A percentile compares a stretch with the other conserved stretches of the same genome.
Conservation (phyloP, 2,329 filamentous ascomycete species). For the Cyanodermella asteris region DNA sequence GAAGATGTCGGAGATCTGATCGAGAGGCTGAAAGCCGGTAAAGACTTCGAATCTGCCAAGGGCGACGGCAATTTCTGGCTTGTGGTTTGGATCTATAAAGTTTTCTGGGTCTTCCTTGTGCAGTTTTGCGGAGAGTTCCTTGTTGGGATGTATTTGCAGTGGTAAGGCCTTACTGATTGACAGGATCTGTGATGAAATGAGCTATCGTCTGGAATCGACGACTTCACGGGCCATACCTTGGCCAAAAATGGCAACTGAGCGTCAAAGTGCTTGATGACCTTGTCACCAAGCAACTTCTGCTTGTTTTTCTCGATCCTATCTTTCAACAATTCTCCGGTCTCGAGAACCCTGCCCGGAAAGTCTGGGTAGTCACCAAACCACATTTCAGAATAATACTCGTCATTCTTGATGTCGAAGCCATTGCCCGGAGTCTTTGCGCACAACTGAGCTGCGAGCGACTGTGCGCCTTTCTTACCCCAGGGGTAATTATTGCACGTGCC, state of each 20-base stretch:
- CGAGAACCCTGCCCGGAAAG: constrained; percentile 41
- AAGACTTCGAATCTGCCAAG: constrained; percentile 54
- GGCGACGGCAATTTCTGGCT: constrained; percentile 58
- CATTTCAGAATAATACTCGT: constrained; percentile 43
- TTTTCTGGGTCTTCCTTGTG: constrained; percentile 41
- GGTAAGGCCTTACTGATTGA: constrained; percentile 57
- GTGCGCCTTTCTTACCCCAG: constrained; percentile 47
- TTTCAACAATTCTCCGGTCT: constrained; percentile 40
- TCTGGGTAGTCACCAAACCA: constrained; percentile 63
- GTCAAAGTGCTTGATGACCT: constrained; percentile 38
- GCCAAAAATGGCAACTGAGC: constrained; percentile 49
- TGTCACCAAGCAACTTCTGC: constrained; percentile 40
- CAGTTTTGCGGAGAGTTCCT: constrained; percentile 39
- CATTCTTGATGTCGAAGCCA: constrained; percentile 41
- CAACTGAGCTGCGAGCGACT: constrained; percentile 43
- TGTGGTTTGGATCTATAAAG: constrained; percentile 55
- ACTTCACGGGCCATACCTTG: constrained; percentile 25
- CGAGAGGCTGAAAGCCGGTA: constrained; percentile 48
- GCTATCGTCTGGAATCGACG: neutral
- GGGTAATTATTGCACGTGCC: constrained; percentile 33
- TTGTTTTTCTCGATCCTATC: constrained; percentile 41
- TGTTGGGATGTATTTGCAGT: constrained; percentile 54
- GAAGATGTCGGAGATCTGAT: constrained; percentile 37
- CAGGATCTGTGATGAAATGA: constrained; percentile 25
- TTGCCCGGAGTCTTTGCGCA: constrained; percentile 43